Evolutionary conservation across 23 red algal species (phyloP), one percentile per base, ranked within the genome.

Genomic region (Gracilaria domingensis): DNA sequence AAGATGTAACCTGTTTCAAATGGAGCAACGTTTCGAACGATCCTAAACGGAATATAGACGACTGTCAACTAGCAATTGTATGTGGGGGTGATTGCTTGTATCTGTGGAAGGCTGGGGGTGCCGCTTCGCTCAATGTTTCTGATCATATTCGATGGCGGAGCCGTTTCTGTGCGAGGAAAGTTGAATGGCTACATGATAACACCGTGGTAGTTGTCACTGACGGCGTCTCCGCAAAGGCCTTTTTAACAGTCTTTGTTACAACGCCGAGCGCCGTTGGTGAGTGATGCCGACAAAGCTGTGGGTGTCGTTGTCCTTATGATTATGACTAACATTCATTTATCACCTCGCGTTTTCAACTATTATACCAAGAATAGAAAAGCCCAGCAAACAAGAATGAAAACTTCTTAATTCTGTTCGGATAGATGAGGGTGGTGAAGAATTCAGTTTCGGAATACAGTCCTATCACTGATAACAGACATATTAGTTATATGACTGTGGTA

Each of bases 321-420:
- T 62, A 57, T 93, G 86, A 21, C 79, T 82, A 36, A 45, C 53
- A 33, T 39, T 88, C 89, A 45, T 82, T 66, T 85, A 76, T 66
- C 81, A 90, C 13, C 91, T 58, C 3, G 45, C 66, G 20, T 47
- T 48, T 55, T 55, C 51, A 55, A 14, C 11, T 55, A 7, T 14
- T 2, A 14, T 20, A 18, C 51, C 9, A 17, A 8, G 17, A 55
- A 16, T 55, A 18, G 51, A 55, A 55, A 55, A 55, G 42, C 18
- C 51, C 51, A 55, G 51, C 51, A 8, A 55, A 55, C 51, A 18
- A 1, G 18, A 55, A 2, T 55, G 51, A 55, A 55, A 20, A 7
- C 51, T 55, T 20, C 9, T 16, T 20, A 16, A 16, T 55, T 55
- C 17, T 8, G 11, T 1, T 17, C 9, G 51, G 9, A 55, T 55